These are phyloP conservation scores for Agrocybe praecox DNA, from an alignment of 768 basidiomycete genomes.

Conservation along the genomic window DNA sequence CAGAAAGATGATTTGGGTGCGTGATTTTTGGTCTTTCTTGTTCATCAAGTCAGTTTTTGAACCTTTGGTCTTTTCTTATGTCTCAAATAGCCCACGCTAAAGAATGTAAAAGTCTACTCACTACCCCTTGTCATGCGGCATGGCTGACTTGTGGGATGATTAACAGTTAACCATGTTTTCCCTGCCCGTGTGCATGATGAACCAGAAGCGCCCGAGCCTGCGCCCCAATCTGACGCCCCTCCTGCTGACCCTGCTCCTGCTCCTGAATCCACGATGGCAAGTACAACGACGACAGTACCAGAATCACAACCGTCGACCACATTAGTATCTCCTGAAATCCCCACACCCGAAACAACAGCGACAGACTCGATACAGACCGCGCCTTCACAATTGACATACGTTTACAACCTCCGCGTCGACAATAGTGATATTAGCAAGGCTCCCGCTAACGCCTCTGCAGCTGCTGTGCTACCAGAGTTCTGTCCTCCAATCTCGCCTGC, in stretches of 20 bases:
- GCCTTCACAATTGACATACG: too few relatives aligned
- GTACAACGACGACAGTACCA: not conserved
- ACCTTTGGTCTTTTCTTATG: not conserved
- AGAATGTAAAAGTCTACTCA: constrained; percentile 59
- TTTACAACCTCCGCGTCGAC: not conserved
- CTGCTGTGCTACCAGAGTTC: not conserved
- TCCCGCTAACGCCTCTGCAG: not conserved
- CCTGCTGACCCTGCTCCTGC: not conserved
- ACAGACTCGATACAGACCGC: too few relatives aligned
- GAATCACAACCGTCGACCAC: too few relatives aligned
- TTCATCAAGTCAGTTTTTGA: not conserved
- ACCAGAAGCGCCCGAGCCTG: not conserved
- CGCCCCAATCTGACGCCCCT: not conserved
- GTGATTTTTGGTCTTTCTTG: constrained; percentile 21
- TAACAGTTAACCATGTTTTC: constrained; percentile 46
- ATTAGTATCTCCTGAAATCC: too few relatives aligned
- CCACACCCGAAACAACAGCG: too few relatives aligned
- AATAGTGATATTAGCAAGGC: not conserved
- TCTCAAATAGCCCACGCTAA: constrained; percentile 60
- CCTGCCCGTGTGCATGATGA: constrained; percentile 15
- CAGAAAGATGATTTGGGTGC: constrained; percentile 67
- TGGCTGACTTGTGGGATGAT: constrained; percentile 7
- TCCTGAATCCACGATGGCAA: constrained; percentile 2
- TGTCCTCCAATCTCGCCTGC: not conserved
- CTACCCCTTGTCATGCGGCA: not conserved